These are phyloP conservation scores for Talaromyces marneffei DNA, from an alignment of 2,329 filamentous ascomycete genomes.

Conservation along the genomic window DNA sequence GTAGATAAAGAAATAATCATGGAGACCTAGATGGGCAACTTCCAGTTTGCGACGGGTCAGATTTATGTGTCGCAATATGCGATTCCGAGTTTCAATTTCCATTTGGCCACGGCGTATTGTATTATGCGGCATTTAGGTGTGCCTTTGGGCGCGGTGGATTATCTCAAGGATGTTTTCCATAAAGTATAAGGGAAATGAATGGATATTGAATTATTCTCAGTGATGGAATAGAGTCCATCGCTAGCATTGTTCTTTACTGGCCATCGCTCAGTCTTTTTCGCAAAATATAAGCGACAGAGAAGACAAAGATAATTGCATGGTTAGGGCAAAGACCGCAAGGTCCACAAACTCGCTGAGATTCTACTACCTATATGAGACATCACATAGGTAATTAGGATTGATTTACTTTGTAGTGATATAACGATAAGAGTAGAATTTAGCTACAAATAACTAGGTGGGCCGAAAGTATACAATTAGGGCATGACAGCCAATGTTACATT, in stretches of 20 bases:
- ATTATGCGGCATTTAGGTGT: conserved; percentile 59
- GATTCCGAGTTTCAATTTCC: conserved; percentile 61
- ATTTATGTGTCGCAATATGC: conserved; percentile 47
- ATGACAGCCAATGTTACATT: neutral
- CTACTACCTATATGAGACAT: neutral
- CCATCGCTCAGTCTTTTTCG: neutral
- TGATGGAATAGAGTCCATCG: neutral
- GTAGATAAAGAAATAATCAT: conserved; percentile 39
- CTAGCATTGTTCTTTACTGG: neutral
- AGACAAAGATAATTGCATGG: neutral
- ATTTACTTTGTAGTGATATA: neutral
- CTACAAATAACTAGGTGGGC: neutral
- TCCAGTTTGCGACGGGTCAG: conserved; percentile 36
- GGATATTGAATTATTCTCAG: neutral
- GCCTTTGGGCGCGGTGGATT: conserved; percentile 57
- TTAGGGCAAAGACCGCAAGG: neutral
- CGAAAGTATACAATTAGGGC: neutral
- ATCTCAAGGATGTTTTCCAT: conserved; percentile 30
- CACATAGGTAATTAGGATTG: neutral
- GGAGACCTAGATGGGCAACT: conserved; percentile 26
- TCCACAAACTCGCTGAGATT: neutral
- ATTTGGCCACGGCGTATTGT: conserved; percentile 53
- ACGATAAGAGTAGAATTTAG: neutral
- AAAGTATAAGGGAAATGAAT: neutral
- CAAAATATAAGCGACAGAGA: neutral